phyloP scores from a whole-genome alignment of 768 basidiomycete genomes.

The Lentinula edodes region DNA sequence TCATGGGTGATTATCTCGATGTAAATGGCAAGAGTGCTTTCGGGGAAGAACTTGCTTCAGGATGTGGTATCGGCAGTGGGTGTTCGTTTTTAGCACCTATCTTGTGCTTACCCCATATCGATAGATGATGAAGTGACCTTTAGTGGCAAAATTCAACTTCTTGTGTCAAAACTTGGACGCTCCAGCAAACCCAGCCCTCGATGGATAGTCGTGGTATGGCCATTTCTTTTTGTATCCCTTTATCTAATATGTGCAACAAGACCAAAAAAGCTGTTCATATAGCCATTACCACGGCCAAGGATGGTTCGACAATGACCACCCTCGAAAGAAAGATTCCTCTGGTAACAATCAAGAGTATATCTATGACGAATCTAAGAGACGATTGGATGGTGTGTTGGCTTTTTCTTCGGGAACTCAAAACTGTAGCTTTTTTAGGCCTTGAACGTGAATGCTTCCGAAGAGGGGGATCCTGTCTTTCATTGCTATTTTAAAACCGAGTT shows the following conservation, averaged over 20 bases:
- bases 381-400: constrained; percentile 75
- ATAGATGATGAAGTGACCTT: constrained; percentile 77
- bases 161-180: constrained; percentile 80
- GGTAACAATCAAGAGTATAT: constrained; percentile 80
- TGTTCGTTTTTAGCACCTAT: constrained; percentile 2
- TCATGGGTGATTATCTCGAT: constrained; percentile 94
- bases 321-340: constrained; percentile 89
- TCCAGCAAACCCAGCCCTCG: constrained; percentile 92
- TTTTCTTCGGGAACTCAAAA: background rate
- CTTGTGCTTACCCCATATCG: background rate
- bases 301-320: constrained; percentile 50
- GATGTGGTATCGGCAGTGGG: constrained; percentile 73
- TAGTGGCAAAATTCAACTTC: constrained; percentile 72
- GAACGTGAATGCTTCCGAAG: constrained; percentile 76
- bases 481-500: constrained; percentile 97
- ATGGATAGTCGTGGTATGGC: constrained; percentile 80
- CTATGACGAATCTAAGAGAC: constrained; percentile 84
- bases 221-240: background rate
- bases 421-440: constrained; percentile 45
- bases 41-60: constrained; percentile 67
- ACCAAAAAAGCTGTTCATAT: constrained; percentile 85
- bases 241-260: constrained; percentile 29
- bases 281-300: constrained; percentile 53
- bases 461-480: constrained; percentile 90
- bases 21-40: constrained; percentile 76